Evolutionary conservation across 306 rosid species (phyloP).

Genomic region (Inga leiocalycina): DNA sequence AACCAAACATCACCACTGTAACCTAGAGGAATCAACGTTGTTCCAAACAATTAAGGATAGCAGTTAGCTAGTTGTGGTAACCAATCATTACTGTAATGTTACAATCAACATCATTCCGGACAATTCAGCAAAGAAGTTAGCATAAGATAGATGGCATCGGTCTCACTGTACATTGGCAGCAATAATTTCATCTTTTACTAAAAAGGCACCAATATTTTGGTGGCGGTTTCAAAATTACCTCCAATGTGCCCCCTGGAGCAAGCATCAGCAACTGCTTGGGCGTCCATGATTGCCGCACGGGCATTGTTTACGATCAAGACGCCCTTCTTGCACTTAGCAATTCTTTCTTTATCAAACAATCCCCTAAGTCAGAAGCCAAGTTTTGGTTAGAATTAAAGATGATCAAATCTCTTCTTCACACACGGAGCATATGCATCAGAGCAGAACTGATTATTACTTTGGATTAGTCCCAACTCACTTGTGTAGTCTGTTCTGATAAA

Average conservation of each 20-base stretch:
- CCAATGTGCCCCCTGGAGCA: slow-evolving; percentile 84
- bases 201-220: neutral
- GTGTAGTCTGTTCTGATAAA: neutral
- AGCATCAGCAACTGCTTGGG: slow-evolving; percentile 89
- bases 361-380: slow-evolving; percentile 62
- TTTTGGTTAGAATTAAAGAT: neutral
- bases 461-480: neutral
- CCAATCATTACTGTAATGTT: slow-evolving; percentile 92
- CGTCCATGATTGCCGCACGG: slow-evolving; percentile 91
- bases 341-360: slow-evolving; percentile 31
- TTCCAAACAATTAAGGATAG: neutral
- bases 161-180: neutral
- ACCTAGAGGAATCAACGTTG: slow-evolving; percentile 47
- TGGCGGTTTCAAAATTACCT: slow-evolving; percentile 52
- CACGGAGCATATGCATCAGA: neutral
- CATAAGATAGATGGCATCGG: neutral
- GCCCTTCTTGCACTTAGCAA: slow-evolving; percentile 26
- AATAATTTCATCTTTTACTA: neutral
- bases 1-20: slow-evolving; percentile 96
- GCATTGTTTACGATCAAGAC: slow-evolving; percentile 42
- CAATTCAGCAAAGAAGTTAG: slow-evolving; percentile 4
- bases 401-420: neutral
- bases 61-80: slow-evolving; percentile 69
- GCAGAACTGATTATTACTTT: neutral
- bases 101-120: slow-evolving; percentile 16